A percentile compares a stretch with the other conserved stretches of the same genome.
phyloP scores from a whole-genome alignment of 2,329 filamentous ascomycete species.

The Botryotinia calthae region DNA sequence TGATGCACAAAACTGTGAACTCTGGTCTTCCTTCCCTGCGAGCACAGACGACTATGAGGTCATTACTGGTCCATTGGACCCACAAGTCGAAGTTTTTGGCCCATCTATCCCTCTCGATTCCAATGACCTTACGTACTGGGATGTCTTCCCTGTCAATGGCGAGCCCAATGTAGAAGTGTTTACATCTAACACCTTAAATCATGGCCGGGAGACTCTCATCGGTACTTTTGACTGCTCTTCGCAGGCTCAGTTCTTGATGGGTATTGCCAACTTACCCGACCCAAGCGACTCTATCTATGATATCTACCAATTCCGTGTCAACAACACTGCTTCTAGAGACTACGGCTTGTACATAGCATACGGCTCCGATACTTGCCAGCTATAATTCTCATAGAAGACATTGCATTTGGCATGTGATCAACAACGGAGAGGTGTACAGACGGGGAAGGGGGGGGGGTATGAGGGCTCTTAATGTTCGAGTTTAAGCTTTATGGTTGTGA shows the following conservation, averaged over 20 bases:
- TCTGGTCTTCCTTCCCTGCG: neutral
- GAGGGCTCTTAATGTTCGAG: neutral
- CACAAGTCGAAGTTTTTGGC: neutral
- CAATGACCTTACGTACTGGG: neutral
- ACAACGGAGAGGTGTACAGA: too few species aligned
- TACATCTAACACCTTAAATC: neutral
- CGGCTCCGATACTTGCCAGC: neutral
- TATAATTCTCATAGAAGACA: too few species aligned
- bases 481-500: neutral
- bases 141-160: neutral
- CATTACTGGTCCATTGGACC: neutral
- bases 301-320: neutral
- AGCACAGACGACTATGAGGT: neutral
- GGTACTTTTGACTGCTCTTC: neutral
- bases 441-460: too few species aligned
- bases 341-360: conserved; percentile 6
- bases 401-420: neutral
- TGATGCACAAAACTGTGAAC: neutral
- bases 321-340: neutral
- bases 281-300: neutral
- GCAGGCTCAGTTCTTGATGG: neutral
- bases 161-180: neutral
- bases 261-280: neutral
- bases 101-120: neutral
- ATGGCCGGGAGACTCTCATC: neutral